Evolutionary conservation across 805 yeast genomes (phyloP).

Genomic region (Monosporozyma aquatica): DNA sequence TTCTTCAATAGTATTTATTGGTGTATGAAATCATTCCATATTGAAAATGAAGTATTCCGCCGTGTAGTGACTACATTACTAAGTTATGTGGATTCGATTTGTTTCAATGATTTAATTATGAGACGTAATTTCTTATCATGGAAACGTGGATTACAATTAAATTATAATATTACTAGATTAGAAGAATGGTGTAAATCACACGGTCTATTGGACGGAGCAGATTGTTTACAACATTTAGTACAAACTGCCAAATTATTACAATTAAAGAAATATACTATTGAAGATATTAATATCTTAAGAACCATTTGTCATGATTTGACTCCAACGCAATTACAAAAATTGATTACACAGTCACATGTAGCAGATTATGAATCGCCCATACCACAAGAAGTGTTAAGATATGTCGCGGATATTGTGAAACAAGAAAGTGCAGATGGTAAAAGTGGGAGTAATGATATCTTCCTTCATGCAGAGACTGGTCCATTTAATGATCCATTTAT

Average conservation of each 20-base stretch:
- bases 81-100: conserved; percentile 79
- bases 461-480: conserved; percentile 60
- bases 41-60: conserved; percentile 75
- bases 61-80: conserved; percentile 78
- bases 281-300: conserved; percentile 83
- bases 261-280: conserved; percentile 78
- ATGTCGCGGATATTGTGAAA: conserved; percentile 73
- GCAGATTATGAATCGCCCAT: conserved; percentile 95
- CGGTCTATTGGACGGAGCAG: conserved; percentile 78
- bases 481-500: conserved; percentile 80
- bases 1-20: conserved; percentile 85
- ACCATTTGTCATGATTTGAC: conserved; percentile 91
- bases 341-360: conserved; percentile 77
- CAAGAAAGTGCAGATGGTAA: conserved; percentile 41
- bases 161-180: conserved; percentile 89
- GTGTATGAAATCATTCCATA: conserved; percentile 85
- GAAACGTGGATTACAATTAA: conserved; percentile 96
- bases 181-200: conserved; percentile 98
- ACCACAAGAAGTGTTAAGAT: conserved; percentile 67
- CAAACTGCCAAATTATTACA: conserved; percentile 92
- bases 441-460: conserved; percentile 45
- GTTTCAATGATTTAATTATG: conserved; percentile 93
- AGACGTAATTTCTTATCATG: conserved; percentile 89
- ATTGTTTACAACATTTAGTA: conserved; percentile 72
- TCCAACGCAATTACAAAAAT: conserved; percentile 91